Percentiles rank a stretch among this genome's conserved stretches.
These are phyloP conservation scores for Haplosporangium gracile DNA, from an alignment of 192 early-diverging fungal species.

Conservation along the genomic window DNA sequence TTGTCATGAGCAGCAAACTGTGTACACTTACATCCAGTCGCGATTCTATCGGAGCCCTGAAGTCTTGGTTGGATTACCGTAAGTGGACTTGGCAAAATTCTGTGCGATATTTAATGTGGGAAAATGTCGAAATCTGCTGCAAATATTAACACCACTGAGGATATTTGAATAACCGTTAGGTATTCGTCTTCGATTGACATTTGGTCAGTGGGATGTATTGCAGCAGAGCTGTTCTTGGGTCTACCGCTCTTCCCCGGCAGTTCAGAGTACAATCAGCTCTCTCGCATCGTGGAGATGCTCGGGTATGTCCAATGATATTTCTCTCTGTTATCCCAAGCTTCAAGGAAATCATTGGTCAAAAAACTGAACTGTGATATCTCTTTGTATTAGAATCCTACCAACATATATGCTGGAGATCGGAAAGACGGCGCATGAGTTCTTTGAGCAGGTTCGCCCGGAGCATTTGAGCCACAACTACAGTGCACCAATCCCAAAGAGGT, in stretches of 20 bases:
- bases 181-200: slow-evolving; percentile 97
- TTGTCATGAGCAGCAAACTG: slow-evolving; percentile 93
- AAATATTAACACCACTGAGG: neutral
- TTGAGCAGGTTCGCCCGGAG: slow-evolving; percentile 72
- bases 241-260: slow-evolving; percentile 96
- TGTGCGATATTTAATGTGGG: neutral
- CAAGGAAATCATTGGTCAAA: neutral
- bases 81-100: neutral
- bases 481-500: slow-evolving; percentile 57
- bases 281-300: slow-evolving; percentile 94
- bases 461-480: slow-evolving; percentile 31
- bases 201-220: slow-evolving; percentile 99
- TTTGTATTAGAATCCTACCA: slow-evolving; percentile 76
- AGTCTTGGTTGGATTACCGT: slow-evolving; percentile 91
- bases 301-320: slow-evolving; percentile 63
- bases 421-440: slow-evolving; percentile 88
- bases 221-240: slow-evolving; percentile 95
- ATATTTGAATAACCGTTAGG: slow-evolving; percentile 21
- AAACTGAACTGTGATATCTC: neutral
- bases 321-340: neutral
- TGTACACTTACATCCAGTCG: slow-evolving; percentile 99
- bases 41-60: slow-evolving; percentile 98
- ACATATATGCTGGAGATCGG: slow-evolving; percentile 95
- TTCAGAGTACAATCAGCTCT: slow-evolving; percentile 96
- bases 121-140: neutral